These are phyloP conservation scores for Kickxella alabastrina DNA, from an alignment of 192 early-diverging fungal species.

Conservation along the genomic window DNA sequence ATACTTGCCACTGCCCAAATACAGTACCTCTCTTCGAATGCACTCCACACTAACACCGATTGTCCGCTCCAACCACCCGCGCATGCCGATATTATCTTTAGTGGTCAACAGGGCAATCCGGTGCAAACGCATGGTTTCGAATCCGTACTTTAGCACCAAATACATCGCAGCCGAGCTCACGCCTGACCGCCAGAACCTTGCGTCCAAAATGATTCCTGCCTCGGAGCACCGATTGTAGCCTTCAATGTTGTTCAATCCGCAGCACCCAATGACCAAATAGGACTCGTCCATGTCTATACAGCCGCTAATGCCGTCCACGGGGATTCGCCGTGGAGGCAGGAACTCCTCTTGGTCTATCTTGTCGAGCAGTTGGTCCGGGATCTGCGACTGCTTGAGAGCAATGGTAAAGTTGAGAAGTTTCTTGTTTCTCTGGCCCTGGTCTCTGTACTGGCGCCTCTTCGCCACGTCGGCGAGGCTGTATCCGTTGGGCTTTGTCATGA, in stretches of 20 bases:
- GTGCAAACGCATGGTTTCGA: constrained; percentile 28
- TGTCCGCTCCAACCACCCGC: constrained; percentile 43
- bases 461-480: constrained; percentile 14
- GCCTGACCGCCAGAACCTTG: constrained; percentile 40
- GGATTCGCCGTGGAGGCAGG: constrained; percentile 18
- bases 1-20: constrained; percentile 22
- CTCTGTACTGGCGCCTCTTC: constrained; percentile 12
- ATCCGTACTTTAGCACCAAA: constrained; percentile 37
- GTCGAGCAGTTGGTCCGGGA: constrained; percentile 14
- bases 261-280: constrained; percentile 40
- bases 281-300: constrained; percentile 29
- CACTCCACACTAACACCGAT: constrained; percentile 27
- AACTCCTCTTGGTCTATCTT: constrained; percentile 21
- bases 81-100: constrained; percentile 33
- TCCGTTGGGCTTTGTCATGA: constrained; percentile 29
- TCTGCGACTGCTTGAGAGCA: constrained; percentile 22
- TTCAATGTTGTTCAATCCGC: constrained; percentile 34
- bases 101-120: constrained; percentile 38
- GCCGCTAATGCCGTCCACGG: constrained; percentile 22
- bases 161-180: constrained; percentile 36
- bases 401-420: constrained; percentile 31
- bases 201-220: constrained; percentile 40
- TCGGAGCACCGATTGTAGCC: constrained; percentile 16
- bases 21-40: constrained; percentile 37
- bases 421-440: constrained; percentile 23